Conservation (phyloP, 2,329 filamentous ascomycete species). For the Stagonosporopsis vannaccii region DNA sequence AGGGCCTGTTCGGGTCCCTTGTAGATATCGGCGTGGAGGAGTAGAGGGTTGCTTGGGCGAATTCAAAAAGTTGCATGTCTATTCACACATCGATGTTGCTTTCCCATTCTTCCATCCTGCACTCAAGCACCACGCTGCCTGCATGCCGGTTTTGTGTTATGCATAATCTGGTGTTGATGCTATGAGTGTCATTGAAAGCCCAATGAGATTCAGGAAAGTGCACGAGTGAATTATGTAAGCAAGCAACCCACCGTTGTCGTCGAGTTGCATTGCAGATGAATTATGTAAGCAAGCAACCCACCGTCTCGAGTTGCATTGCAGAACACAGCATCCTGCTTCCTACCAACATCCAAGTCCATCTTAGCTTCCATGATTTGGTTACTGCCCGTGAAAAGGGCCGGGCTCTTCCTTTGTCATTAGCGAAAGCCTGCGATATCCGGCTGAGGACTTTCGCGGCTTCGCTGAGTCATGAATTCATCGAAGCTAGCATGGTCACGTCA, state of each 20-base stretch:
- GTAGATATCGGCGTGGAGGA: not conserved
- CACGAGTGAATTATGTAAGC: not conserved
- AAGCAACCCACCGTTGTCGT: too few species aligned
- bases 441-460: not conserved
- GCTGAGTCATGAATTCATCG: conserved; percentile 9
- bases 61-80: too few species aligned
- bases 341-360: too few species aligned
- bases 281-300: not conserved
- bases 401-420: not conserved
- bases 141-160: too few species aligned
- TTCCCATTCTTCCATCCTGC: too few species aligned
- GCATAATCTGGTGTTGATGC: too few species aligned
- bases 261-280: not conserved
- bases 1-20: too few species aligned
- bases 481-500: conserved; percentile 4
- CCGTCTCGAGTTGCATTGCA: not conserved
- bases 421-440: conserved; percentile 11
- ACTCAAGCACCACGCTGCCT: too few species aligned
- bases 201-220: too few species aligned
- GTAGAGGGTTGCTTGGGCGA: conserved; percentile 12
- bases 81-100: too few species aligned
- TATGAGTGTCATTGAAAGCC: too few species aligned
- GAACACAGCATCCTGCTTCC: not conserved
- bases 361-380: too few species aligned
- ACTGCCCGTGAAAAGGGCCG: not conserved